These are phyloP conservation scores for Saitoella complicata DNA, from an alignment of 805 yeast species.

Conservation along the genomic window DNA sequence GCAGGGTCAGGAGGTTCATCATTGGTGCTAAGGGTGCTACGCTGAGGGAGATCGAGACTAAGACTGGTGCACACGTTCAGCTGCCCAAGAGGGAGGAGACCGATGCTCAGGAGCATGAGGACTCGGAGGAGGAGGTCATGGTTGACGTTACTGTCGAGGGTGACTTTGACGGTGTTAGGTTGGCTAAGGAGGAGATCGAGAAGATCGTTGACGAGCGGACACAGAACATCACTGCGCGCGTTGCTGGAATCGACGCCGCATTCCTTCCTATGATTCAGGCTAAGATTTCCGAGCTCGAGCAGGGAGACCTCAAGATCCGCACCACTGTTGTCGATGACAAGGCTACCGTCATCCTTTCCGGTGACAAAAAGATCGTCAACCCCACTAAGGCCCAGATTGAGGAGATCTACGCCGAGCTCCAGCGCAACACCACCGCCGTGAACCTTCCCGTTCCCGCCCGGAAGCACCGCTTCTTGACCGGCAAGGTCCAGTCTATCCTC, in stretches of 20 bases:
- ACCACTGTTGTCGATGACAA: constrained; percentile 8
- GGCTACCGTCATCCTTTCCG: constrained; percentile 35
- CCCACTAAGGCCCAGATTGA: constrained; percentile 38
- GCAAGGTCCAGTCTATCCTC: constrained; percentile 19
- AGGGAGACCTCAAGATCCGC: constrained; percentile 13
- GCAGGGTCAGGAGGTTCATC: constrained; percentile 55
- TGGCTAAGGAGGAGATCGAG: constrained; percentile 53
- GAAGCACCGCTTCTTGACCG: constrained; percentile 47
- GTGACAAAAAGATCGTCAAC: constrained; percentile 52
- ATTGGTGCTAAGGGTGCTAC: constrained; percentile 80
- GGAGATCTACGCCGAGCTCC: constrained; percentile 29
- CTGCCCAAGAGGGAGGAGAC: constrained; percentile 28
- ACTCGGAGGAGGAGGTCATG: constrained; percentile 30
- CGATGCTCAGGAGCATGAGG: constrained; percentile 9
- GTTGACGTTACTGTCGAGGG: constrained; percentile 58
- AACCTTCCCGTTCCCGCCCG: constrained; percentile 11
- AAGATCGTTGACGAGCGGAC: constrained; percentile 49
- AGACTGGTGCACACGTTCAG: constrained; percentile 53
- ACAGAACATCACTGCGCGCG: constrained; percentile 11
- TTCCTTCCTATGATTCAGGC: constrained; percentile 20
- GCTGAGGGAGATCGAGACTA: constrained; percentile 60
- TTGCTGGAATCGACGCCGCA: constrained; percentile 13
- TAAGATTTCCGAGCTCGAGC: constrained; percentile 21
- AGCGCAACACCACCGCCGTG: constrained; percentile 44
- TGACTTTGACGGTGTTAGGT: constrained; percentile 64